Conservation (phyloP, 352 stramenopile species). For the Phytophthora agathidicida region DNA sequence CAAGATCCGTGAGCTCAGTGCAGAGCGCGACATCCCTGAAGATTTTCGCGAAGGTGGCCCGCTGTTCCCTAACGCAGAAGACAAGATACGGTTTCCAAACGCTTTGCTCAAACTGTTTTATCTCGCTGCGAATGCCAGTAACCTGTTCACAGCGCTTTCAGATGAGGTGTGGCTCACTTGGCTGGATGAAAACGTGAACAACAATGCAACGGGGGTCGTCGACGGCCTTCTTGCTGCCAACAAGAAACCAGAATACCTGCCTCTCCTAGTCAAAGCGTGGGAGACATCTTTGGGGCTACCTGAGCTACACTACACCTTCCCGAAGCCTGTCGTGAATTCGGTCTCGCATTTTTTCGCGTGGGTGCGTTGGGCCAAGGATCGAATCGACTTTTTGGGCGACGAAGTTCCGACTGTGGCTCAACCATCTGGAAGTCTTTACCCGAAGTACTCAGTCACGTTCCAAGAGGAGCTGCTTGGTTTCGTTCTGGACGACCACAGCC, state of each 20-base stretch:
- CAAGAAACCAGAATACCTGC: slow-evolving; percentile 63
- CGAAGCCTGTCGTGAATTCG: slow-evolving; percentile 56
- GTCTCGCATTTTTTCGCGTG: slow-evolving; percentile 82
- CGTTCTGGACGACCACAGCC: slow-evolving; percentile 67
- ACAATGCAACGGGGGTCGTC: slow-evolving; percentile 56
- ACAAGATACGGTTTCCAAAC: slow-evolving; percentile 63
- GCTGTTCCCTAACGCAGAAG: slow-evolving; percentile 62
- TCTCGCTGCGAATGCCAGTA: slow-evolving; percentile 41
- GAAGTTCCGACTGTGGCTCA: slow-evolving; percentile 46
- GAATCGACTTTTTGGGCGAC: slow-evolving; percentile 60
- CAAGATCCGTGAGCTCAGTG: slow-evolving; percentile 46
- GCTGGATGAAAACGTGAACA: slow-evolving; percentile 63
- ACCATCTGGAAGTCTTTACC: slow-evolving; percentile 57
- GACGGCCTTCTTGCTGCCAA: slow-evolving; percentile 21
- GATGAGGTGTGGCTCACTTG: slow-evolving; percentile 69
- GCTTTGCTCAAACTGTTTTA: slow-evolving; percentile 68
- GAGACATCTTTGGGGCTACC: slow-evolving; percentile 57
- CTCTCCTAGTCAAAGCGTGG: slow-evolving; percentile 59
- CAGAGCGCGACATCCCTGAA: slow-evolving; percentile 39
- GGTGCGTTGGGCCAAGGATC: slow-evolving; percentile 85
- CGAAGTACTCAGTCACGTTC: slow-evolving; percentile 69
- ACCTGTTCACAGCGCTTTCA: slow-evolving; percentile 62
- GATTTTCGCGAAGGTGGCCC: slow-evolving; percentile 59
- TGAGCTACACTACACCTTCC: slow-evolving; percentile 70
- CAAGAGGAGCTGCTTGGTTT: slow-evolving; percentile 57